phyloP scores from a whole-genome alignment of 352 stramenopile species.

The Phytophthora capsici region DNA sequence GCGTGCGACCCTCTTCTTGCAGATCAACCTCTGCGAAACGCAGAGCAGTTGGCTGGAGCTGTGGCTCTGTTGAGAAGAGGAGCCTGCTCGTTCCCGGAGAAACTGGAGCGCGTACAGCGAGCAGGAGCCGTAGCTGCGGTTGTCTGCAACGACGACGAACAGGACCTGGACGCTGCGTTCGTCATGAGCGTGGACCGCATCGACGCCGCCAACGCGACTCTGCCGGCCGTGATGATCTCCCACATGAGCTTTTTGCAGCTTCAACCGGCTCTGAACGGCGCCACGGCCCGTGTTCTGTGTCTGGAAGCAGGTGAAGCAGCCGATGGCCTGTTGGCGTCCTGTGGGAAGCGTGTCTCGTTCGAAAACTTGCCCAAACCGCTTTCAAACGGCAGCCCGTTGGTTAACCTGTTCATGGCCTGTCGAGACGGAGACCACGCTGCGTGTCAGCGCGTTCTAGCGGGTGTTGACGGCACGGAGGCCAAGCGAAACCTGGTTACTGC shows the following conservation, averaged over 20 bases:
- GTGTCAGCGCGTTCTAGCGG: constrained; percentile 46
- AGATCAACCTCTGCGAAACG: constrained; percentile 49
- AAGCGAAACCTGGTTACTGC: constrained; percentile 13
- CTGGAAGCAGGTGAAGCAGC: constrained; percentile 50
- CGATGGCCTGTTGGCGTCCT: constrained; percentile 32
- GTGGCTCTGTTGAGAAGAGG: constrained; percentile 67
- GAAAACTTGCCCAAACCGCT: constrained; percentile 23
- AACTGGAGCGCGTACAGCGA: constrained; percentile 67
- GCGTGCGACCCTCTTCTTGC: constrained; percentile 57
- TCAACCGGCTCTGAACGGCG: constrained; percentile 13
- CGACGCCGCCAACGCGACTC: constrained; percentile 63
- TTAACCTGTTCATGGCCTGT: constrained; percentile 40
- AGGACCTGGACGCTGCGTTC: constrained; percentile 58
- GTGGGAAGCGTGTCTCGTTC: constrained; percentile 31
- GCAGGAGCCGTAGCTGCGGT: constrained; percentile 65
- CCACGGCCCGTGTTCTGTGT: constrained; percentile 54
- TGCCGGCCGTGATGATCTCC: constrained; percentile 80
- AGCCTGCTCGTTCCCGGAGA: constrained; percentile 71
- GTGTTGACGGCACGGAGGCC: constrained; percentile 7
- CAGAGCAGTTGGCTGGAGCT: constrained; percentile 33
- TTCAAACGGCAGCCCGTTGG: background rate
- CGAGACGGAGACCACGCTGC: constrained; percentile 49
- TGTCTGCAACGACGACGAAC: constrained; percentile 69
- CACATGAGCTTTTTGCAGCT: constrained; percentile 48
- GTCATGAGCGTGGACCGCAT: constrained; percentile 81